phyloP scores from a whole-genome alignment of 179 eudicot species.

The Silene noctiflora region DNA sequence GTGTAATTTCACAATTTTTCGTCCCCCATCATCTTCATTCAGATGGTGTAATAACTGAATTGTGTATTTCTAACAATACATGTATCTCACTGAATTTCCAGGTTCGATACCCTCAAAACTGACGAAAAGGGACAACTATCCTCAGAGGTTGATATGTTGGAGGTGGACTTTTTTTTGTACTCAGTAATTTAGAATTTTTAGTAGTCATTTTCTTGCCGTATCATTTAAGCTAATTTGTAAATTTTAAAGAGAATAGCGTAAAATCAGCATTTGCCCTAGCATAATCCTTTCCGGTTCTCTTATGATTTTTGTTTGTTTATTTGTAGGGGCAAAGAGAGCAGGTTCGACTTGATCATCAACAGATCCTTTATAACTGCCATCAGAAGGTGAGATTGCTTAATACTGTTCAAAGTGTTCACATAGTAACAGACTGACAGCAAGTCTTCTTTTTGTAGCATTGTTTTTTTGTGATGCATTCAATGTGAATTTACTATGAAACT shows the following conservation, averaged over 20 bases:
- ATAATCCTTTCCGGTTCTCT: background rate
- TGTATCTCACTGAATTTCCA: constrained; percentile 26
- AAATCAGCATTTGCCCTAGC: background rate
- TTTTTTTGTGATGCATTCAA: background rate
- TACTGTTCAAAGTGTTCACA: background rate
- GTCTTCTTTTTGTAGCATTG: background rate
- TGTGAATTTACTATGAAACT: background rate
- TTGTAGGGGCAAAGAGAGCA: constrained; percentile 59
- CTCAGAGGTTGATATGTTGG: constrained; percentile 44
- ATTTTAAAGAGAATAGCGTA: background rate
- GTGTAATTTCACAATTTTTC: background rate
- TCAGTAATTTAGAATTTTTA: background rate
- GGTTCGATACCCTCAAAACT: constrained; percentile 48
- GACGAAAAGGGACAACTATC: constrained; percentile 48
- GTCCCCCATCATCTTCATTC: background rate
- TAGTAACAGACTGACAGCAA: background rate
- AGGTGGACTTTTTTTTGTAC: constrained; percentile 36
- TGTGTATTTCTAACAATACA: background rate
- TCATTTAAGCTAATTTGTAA: background rate
- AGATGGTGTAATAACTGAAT: background rate
- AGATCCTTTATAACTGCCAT: constrained; percentile 64
- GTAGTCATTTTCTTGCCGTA: background rate
- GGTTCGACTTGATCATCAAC: constrained; percentile 69
- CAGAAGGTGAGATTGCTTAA: constrained; percentile 50
- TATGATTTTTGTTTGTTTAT: constrained; percentile 13